Evolutionary conservation across 1,284 basidiomycete species (phyloP), one percentile per base, ranked within the genome.

Genomic region (Cryptococcus sp.): DNA sequence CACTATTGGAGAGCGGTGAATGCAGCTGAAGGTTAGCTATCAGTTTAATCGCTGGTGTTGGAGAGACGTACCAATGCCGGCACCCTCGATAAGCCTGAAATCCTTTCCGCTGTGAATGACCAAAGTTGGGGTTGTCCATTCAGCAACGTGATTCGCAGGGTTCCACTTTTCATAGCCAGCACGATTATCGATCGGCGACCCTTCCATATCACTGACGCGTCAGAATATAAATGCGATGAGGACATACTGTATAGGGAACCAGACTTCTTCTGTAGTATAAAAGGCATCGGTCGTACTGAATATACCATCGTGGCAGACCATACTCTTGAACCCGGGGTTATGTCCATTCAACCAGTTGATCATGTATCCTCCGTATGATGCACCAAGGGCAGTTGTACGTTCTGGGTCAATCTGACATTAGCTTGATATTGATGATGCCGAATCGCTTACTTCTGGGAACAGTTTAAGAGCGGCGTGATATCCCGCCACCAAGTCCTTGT

Each of bases 341-440:
- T 94, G 89, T 0, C 91, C 88, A 73, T 92, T 87, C 55, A 94
- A 91, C 89, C 88, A 96, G 72, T 91, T 94, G 44, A 70, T 58
- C 70, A 75, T 75, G 62, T 72, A 76, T 5, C 77, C 77, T 32
- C 77, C 77, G 51, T 76, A 78, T 7, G 62, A 67, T 0, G 72
- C 77, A 10, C 77, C 77, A 1, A 74, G 62, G 32, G 85, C 88
- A 3, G 87, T 88, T 4, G 87, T 85, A 4, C 89, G 81, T 50
- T 88, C 83, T 1, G 81, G 61, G 72, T 96, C 88, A 57, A 94
- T 85, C 85, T 89, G 64, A 10, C 2, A 19, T 46, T 16, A 42
- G 47, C 24, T 45, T 7, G 16, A n/a, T 13, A 24, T 23, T 37
- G 24, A 22, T 5, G 16, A 34, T 9, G 28, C n/a, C 7, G 7